These are phyloP conservation scores for Heteromeles arbutifolia DNA, from an alignment of 306 rosid species.

Conservation along the genomic window DNA sequence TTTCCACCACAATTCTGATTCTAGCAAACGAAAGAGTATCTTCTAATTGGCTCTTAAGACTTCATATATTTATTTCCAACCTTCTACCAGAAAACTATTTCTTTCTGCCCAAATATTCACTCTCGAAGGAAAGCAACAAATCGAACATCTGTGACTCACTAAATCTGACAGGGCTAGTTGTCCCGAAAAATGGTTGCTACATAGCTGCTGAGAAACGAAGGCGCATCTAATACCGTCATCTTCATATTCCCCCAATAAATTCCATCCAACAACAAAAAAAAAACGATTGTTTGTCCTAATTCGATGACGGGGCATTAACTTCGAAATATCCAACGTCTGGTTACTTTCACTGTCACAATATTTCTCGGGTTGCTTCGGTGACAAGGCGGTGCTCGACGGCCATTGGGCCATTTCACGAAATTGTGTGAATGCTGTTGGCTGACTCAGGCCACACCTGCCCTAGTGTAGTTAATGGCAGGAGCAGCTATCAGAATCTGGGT, in stretches of 20 bases:
- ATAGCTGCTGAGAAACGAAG: constrained; percentile 32
- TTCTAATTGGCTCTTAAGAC: neutral
- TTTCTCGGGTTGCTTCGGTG: constrained; percentile 27
- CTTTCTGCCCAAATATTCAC: neutral
- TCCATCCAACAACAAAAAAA: constrained; percentile 15
- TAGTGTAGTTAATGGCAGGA: neutral
- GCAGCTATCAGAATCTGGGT: neutral
- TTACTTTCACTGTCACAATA: constrained; percentile 30
- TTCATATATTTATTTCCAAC: neutral
- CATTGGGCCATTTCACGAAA: constrained; percentile 19
- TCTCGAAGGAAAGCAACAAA: constrained; percentile 1
- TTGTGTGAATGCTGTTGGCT: constrained; percentile 18
- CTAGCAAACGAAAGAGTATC: neutral
- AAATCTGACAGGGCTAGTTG: neutral
- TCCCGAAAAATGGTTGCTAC: constrained; percentile 15
- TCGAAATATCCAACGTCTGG: constrained; percentile 51
- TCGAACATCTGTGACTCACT: neutral
- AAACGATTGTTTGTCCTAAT: constrained; percentile 27
- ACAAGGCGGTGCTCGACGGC: constrained; percentile 30
- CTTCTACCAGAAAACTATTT: neutral
- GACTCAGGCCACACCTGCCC: constrained; percentile 14
- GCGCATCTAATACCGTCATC: constrained; percentile 21
- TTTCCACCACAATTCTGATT: constrained; percentile 9
- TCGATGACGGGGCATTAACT: constrained; percentile 18
- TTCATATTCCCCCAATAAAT: constrained; percentile 7